A percentile compares a stretch with the other conserved stretches of the same genome.
Evolutionary conservation across 257 asterid species (phyloP).

Genomic region (Solanum phureja): DNA sequence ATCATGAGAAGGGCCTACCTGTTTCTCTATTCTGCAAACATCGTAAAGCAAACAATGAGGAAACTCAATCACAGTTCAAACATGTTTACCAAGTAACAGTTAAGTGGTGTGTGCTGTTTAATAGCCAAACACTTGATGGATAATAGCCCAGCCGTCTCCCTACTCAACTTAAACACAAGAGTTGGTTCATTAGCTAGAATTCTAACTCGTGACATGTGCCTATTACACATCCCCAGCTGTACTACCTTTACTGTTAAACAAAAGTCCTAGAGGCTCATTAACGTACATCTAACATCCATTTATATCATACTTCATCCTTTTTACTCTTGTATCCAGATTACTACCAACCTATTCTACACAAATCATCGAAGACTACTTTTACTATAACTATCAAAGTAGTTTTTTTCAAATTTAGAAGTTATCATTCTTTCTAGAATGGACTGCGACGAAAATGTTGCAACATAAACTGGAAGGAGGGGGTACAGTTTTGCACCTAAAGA

Average conservation of each 20-base stretch:
- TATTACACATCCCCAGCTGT: not conserved
- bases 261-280: not conserved
- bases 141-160: not conserved
- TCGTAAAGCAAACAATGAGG: not conserved
- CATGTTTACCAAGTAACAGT: not conserved
- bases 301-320: not conserved
- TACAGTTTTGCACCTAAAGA: not conserved
- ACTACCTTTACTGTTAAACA: not conserved
- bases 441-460: not conserved
- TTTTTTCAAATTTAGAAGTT: not conserved
- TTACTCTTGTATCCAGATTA: not conserved
- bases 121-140: not conserved
- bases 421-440: not conserved
- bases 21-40: constrained; percentile 39
- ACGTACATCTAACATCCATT: not conserved
- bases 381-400: not conserved
- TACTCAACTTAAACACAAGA: not conserved
- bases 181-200: not conserved
- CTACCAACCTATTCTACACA: not conserved
- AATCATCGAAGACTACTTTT: not conserved
- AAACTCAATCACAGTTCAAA: not conserved
- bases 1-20: constrained; percentile 46
- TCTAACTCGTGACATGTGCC: not conserved
- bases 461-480: not conserved
- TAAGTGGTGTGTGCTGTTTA: not conserved